A percentile compares a stretch with the other conserved stretches of the same genome.
phyloP scores from a whole-genome alignment of 139 green algal species.

The Chlamydomonas incerta region DNA sequence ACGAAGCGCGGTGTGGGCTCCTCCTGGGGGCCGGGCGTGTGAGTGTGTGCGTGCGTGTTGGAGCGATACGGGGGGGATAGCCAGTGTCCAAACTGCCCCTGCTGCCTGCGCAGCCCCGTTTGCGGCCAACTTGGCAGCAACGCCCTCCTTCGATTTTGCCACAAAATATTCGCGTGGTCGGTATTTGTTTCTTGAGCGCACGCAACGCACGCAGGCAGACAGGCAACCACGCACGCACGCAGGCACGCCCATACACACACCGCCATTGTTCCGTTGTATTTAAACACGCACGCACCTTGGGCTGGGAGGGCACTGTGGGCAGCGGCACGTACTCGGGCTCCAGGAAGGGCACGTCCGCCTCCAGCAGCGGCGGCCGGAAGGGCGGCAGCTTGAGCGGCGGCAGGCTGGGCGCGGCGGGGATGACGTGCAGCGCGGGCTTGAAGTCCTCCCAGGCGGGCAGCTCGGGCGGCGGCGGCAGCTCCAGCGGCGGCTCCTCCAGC shows the following conservation, averaged over 20 bases:
- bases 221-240: no score
- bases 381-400: constrained; percentile 58
- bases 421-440: constrained; percentile 56
- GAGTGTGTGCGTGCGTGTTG: no score
- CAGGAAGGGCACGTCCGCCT: constrained; percentile 51
- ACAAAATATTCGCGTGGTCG: no score
- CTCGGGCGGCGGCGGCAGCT: constrained; percentile 56
- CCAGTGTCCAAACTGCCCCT: no score
- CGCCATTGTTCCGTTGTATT: no score
- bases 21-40: constrained; percentile 31
- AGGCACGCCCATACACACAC: no score
- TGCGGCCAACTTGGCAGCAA: no score
- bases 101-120: no score
- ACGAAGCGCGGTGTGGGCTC: constrained; percentile 48
- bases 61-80: no score
- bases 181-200: no score
- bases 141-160: no score
- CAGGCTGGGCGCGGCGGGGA: constrained; percentile 48
- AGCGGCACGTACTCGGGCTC: constrained; percentile 59
- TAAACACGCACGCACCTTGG: constrained; percentile 28
- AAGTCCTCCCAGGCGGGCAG: constrained; percentile 71
- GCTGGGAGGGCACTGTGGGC: constrained; percentile 35
- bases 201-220: no score
- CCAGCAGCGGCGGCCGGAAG: constrained; percentile 58
- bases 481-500: constrained; percentile 61